Evolutionary conservation across 208 protist genomes (phyloP), one percentile per base, ranked within the genome.

Genomic region (Leishmania turanica): DNA sequence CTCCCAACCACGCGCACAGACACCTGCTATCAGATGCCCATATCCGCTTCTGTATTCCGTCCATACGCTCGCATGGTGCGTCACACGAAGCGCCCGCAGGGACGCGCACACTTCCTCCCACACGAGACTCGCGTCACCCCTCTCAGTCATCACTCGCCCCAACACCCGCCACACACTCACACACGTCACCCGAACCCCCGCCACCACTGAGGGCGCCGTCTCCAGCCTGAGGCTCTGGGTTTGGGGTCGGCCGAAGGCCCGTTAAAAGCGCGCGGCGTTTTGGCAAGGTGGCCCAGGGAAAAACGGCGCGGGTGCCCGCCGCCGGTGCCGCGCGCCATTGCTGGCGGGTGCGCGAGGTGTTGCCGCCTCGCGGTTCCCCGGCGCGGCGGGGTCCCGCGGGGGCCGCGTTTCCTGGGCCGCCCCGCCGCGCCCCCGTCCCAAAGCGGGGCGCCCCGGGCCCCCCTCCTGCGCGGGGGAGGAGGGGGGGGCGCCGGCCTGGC

Each of bases 281-380:
- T 53, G 85, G 82, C 88, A 85, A n/a, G 87, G 89, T 77, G 87
- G 79, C 68, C 78, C 89, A 27, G 79, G 75, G 37, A 74, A 75
- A 5, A 84, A 89, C 51, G 91, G 95, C 74, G 90, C 37, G 37
- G 1, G 37, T 1, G 37, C 37, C 37, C 37, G 37, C 2, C 1
- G 37, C 37, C 37, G 37, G 37, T 40, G 64, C 85, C 89, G 45
- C 9, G 9, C 45, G 9, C 45, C 9, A 1, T 13, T 4, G 9
- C 45, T 0, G 45, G 45, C 9, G 9, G 9, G 45, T 49, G 5
- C 9, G 45, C 45, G 9, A 0, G 0, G 9, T 49, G 0, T 13
- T 84, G 70, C 93, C 93, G 86, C 92, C 86, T 9, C 0, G 2
- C 6, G 42, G 42, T 45, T 0, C 0, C 6, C 6, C 2, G 0